A percentile compares a stretch with the other conserved stretches of the same genome.
Evolutionary conservation across 495 filamentous ascomycete species (phyloP).

Genomic region (Melanomma pulvis-pyrius): DNA sequence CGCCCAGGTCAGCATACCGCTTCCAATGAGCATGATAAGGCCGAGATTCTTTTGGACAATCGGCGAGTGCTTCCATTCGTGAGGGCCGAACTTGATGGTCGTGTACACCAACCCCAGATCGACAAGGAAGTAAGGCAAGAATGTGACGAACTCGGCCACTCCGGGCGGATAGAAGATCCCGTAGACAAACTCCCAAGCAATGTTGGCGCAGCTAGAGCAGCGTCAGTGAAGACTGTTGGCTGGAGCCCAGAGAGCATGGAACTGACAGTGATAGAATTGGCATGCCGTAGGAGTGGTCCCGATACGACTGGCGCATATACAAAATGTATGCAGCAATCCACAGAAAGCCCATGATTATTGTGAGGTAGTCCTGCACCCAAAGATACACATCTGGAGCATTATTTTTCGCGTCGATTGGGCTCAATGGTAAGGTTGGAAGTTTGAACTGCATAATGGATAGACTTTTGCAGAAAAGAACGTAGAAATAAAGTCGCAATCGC

Average conservation of each 20-base stretch:
- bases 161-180: conserved; percentile 19
- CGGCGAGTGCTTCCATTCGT: conserved; percentile 13
- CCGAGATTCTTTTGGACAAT: conserved; percentile 4
- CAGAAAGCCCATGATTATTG: conserved; percentile 20
- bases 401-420: conserved; percentile 14
- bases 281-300: conserved; percentile 18
- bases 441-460: neutral
- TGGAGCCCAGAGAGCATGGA: neutral
- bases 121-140: conserved; percentile 18
- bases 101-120: conserved; percentile 19
- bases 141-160: conserved; percentile 19
- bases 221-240: neutral
- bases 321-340: conserved; percentile 17
- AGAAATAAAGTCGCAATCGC: too few species aligned
- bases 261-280: conserved; percentile 16
- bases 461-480: too few species aligned
- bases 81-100: conserved; percentile 8
- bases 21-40: conserved; percentile 9
- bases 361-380: conserved; percentile 19
- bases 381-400: conserved; percentile 4
- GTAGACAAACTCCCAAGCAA: conserved; percentile 19
- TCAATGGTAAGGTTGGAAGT: conserved; percentile 12
- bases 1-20: neutral
- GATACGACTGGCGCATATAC: conserved; percentile 8
- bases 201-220: neutral